Percentiles rank a stretch among this genome's conserved stretches.
Conservation (phyloP, 352 stramenopile genomes). For the Pythium utonaiense region DNA sequence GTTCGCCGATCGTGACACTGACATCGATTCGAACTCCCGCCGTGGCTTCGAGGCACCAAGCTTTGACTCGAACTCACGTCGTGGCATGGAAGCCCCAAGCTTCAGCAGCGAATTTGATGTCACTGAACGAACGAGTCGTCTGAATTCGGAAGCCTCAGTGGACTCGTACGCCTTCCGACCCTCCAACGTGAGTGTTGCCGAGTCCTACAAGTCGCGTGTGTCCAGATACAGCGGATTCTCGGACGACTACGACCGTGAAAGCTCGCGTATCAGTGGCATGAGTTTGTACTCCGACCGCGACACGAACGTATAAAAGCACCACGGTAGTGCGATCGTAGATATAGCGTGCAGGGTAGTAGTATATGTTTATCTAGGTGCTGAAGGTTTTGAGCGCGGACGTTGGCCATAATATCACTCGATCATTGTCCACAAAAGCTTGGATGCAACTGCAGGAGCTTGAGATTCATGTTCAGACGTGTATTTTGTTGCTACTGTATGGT, state of each 20-base stretch:
- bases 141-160: slow-evolving; percentile 62
- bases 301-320: slow-evolving; percentile 18
- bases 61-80: not conserved
- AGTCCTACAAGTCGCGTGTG: slow-evolving; percentile 68
- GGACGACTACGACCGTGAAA: slow-evolving; percentile 28
- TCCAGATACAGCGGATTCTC: slow-evolving; percentile 41
- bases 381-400: not conserved
- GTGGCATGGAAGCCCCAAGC: slow-evolving; percentile 11
- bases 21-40: not conserved
- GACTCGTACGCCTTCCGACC: slow-evolving; percentile 67
- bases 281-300: slow-evolving; percentile 26
- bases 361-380: slow-evolving; percentile 3
- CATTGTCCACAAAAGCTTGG: not conserved
- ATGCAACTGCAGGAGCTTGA: no score
- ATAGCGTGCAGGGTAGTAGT: slow-evolving; percentile 7
- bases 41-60: not conserved
- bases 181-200: slow-evolving; percentile 39
- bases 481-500: not conserved
- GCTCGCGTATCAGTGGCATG: slow-evolving; percentile 58
- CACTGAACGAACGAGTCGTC: slow-evolving; percentile 40
- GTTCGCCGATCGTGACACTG: slow-evolving; percentile 3
- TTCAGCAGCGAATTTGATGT: slow-evolving; percentile 7
- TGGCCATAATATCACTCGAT: slow-evolving; percentile 11
- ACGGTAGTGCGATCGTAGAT: not conserved
- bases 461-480: not conserved